A percentile compares a stretch with the other conserved stretches of the same genome.
These are phyloP conservation scores for Salix koriyanagi DNA, from an alignment of 345 rosid genomes.

Conservation along the genomic window DNA sequence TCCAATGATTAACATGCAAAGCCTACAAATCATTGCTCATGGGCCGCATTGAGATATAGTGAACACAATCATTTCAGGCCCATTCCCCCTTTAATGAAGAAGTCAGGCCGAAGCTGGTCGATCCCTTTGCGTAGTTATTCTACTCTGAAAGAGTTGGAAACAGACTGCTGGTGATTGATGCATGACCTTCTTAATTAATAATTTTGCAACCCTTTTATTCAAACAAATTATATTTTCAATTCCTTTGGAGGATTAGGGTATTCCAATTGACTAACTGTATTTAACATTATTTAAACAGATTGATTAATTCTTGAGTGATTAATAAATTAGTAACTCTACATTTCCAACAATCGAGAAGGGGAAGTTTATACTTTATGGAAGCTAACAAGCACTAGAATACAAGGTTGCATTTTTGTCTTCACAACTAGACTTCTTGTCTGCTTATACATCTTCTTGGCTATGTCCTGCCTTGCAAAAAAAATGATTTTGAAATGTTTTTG, in stretches of 20 bases:
- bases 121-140: not conserved
- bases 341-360: constrained; percentile 12
- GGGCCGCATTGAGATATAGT: not conserved
- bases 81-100: not conserved
- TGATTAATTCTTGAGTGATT: not conserved
- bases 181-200: not conserved
- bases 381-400: constrained; percentile 13
- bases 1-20: not conserved
- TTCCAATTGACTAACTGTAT: not conserved
- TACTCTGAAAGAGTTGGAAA: not conserved
- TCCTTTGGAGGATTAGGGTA: not conserved
- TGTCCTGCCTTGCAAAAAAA: not conserved
- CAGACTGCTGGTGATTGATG: not conserved
- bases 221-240: not conserved
- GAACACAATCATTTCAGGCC: not conserved
- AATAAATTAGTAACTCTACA: constrained; percentile 6
- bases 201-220: not conserved
- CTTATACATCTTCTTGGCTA: not conserved
- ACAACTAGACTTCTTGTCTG: not conserved
- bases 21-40: not conserved
- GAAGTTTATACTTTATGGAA: not conserved
- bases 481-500: constrained; percentile 28
- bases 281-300: not conserved
- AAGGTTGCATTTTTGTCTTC: constrained; percentile 31
- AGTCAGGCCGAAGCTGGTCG: not conserved